Evolutionary conservation across 2,329 filamentous ascomycete species (phyloP), one percentile per base, ranked within the genome.

Genomic region (Claviceps sorghi): DNA sequence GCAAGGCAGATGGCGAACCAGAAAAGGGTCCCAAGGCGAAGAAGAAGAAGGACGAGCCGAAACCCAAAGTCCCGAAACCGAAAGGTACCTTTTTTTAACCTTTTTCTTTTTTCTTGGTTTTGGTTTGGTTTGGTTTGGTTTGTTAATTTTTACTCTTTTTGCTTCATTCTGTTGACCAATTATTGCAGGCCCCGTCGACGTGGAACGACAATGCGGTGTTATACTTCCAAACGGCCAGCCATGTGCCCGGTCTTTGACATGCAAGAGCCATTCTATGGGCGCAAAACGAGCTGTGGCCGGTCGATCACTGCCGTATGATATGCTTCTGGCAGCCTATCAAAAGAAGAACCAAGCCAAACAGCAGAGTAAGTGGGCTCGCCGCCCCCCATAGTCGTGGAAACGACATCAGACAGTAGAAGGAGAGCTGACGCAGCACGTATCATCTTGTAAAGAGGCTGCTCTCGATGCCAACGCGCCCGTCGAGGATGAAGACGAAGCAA

Each of bases 311-410:
- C 90, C 90, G 1, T 96, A 96, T 63, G 89, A 95, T 66, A 93
- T 95, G 84, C 73, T 96, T 41, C 76, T 96, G 40, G 83, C 86
- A 15, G 84, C 85, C 8, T 93, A 93, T 62, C 87, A 93, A 67
- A 96, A 97, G 77, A 97, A 96, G 75, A 98, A 98, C 62, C 93
- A 97, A 67, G 93, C 93, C 22, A 95, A 95, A 64, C 88, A 95
- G 71, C 93, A 97, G 68, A 95, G 88, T 90, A 75, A 70, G 84
- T 77, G 44, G 42, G 29, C 19, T 7, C 15, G 15, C 8, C 21
- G 17, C 42, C 32, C 15, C 42, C 26, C 26, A 48, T 22, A n/a
- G 17, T 38, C 5, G 26, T 38, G 21, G 43, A 7, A 40, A 11
- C 17, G 21, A 22, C 4, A 4, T 11, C 19, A 8, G 15, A 22